These are phyloP conservation scores for Carex scoparia DNA, from an alignment of 176 grass and related monocot genomes.

Conservation along the genomic window DNA sequence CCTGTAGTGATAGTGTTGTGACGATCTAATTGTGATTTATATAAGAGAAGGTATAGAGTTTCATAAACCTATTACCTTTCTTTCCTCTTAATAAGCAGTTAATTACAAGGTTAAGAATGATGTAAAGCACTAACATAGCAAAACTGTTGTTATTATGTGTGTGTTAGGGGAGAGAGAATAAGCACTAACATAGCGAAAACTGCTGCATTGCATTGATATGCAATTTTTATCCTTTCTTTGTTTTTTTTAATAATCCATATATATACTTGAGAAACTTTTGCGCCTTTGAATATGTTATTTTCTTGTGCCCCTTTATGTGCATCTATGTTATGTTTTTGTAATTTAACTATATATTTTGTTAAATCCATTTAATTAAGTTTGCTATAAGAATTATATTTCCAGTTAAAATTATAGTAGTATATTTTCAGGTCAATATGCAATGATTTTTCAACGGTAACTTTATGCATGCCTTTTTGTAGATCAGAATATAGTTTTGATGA, in stretches of 20 bases:
- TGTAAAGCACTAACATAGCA: conserved; percentile 28
- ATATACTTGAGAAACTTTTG: background rate
- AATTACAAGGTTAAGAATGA: conserved; percentile 1
- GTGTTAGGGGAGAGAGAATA: background rate
- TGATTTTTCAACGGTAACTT: background rate
- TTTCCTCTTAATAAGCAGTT: background rate
- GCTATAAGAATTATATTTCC: background rate
- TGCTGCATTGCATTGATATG: background rate
- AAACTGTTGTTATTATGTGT: conserved; percentile 21
- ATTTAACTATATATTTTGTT: background rate
- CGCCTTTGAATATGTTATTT: background rate
- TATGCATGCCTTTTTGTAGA: background rate
- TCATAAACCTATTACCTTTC: background rate
- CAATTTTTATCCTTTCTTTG: background rate
- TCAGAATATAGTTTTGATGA: background rate
- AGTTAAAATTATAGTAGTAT: background rate
- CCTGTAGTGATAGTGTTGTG: background rate
- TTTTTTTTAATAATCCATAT: background rate
- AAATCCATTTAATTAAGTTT: background rate
- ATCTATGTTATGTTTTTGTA: background rate
- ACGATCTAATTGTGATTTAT: background rate
- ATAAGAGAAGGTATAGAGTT: background rate
- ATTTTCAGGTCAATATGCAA: background rate
- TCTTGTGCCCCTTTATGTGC: background rate
- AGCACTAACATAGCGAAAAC: background rate